Evolutionary conservation across 768 basidiomycete species (phyloP), one percentile per base, ranked within the genome.

Genomic region (Baorangia bicolor): DNA sequence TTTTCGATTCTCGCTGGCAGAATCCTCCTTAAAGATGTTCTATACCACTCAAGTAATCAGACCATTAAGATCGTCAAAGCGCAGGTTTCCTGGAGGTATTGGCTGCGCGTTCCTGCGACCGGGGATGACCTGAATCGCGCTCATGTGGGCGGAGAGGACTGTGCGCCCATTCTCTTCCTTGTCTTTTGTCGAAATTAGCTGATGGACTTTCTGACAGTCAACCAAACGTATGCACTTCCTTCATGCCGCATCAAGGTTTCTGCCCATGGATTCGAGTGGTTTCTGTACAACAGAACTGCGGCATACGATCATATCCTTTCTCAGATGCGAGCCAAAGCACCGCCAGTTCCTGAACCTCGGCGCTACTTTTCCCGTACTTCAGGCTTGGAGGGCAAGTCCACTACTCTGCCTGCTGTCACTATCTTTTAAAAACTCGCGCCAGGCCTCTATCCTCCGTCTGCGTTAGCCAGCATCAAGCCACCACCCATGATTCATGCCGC

Each of bases 31-130:
- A 93, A 92, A 74, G 91, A 98, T 68, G 69, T 97, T 31, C 77
- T 81, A 18, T 98, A 98, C 69, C 85, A 96, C 70, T 95, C 94
- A 2, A 89, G 91, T 67, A 98, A 96, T 71, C 90, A 97, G 70
- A 92, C 90, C 20, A 78, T 95, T 41, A 85, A 85, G 58, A 80
- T 94, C 48, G 83, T 92, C 44, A 91, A 92, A 71, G 90, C 87
- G 2, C 85, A 92, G 66, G 71, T 98, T 45, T 88, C 88, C 61
- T 98, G 95, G 94, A 81, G 92, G 59, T 98, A 96, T 70, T 98
- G 96, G 96, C 79, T 92, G 45, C 85, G 93, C 53, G 75, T 80
- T 38, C 88, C 94, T 3, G 83, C 88, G 10, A 80, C 83, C n/a
- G 88, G 87, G 60, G 83, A 87, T 45, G 89, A 91, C 61, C 73